Evolutionary conservation across 2,329 filamentous ascomycete species (phyloP).

Genomic region (Xylariomycetidae sp.): DNA sequence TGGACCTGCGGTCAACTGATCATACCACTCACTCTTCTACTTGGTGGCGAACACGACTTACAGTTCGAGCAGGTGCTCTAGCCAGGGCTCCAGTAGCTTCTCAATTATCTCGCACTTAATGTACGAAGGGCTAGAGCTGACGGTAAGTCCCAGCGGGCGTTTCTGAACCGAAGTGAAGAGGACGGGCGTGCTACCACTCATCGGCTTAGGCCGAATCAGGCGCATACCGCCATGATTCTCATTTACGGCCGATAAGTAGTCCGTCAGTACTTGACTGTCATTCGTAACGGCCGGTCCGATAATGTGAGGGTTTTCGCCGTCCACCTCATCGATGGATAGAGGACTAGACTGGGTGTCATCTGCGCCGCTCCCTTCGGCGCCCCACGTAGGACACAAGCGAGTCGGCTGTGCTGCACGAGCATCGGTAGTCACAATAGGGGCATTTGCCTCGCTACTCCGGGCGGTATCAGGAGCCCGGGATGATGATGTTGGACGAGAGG

Average conservation of each 20-base stretch:
- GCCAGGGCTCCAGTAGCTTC: constrained; percentile 53
- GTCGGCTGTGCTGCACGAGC: no score
- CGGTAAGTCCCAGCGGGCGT: constrained; percentile 37
- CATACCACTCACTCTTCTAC: no score
- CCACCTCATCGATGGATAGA: constrained; percentile 28
- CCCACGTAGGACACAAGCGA: no score
- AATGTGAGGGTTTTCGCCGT: constrained; percentile 44
- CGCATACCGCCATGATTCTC: constrained; percentile 16
- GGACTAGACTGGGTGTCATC: constrained; percentile 11
- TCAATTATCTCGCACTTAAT: constrained; percentile 52
- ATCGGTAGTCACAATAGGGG: no score
- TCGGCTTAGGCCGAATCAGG: constrained; percentile 17
- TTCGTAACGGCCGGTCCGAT: constrained; percentile 55
- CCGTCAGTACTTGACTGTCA: constrained; percentile 57
- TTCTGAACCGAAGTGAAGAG: constrained; percentile 43
- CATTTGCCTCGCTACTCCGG: no score
- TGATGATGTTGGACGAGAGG: no score
- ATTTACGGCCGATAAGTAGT: constrained; percentile 45
- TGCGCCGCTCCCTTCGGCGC: constrained; percentile 20
- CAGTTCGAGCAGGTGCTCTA: constrained; percentile 45
- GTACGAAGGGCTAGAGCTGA: constrained; percentile 33
- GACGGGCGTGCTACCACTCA: constrained; percentile 28
- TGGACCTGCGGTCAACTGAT: no score
- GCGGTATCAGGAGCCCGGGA: no score
- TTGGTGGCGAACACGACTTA: no score